These are phyloP conservation scores for Rhizomucor miehei DNA, from an alignment of 371 early-diverging fungal species.

Conservation along the genomic window DNA sequence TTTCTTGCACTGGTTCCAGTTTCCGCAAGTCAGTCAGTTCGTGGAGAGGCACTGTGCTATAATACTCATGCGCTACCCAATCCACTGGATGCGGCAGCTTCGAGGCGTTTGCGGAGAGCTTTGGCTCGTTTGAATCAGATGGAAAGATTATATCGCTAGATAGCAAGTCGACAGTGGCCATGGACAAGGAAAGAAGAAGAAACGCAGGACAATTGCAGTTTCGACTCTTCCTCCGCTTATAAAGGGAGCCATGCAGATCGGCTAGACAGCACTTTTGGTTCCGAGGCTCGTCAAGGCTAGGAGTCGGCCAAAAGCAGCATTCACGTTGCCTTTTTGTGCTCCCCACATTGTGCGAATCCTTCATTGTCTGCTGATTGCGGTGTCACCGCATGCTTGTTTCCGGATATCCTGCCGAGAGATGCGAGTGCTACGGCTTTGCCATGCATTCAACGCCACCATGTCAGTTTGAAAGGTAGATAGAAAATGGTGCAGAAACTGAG, in stretches of 20 bases:
- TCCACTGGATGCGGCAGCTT: constrained; percentile 28
- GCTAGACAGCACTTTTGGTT: neutral
- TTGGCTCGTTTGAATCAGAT: constrained; percentile 34
- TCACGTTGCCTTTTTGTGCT: too few relatives aligned
- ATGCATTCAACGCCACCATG: too few relatives aligned
- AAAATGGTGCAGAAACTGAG: too few relatives aligned
- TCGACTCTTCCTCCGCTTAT: too few relatives aligned
- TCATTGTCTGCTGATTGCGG: too few relatives aligned
- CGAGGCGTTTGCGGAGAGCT: constrained; percentile 23
- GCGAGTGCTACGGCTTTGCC: too few relatives aligned
- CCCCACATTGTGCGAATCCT: too few relatives aligned
- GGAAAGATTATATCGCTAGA: constrained; percentile 44
- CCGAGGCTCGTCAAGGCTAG: too few relatives aligned
- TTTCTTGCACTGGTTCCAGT: constrained; percentile 8
- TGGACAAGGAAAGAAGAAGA: constrained; percentile 5
- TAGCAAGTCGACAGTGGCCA: constrained; percentile 17
- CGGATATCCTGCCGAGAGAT: too few relatives aligned
- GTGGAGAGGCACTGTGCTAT: constrained; percentile 19
- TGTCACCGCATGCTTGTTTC: too few relatives aligned
- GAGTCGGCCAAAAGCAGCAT: too few relatives aligned
- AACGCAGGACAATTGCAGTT: neutral
- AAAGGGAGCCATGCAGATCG: neutral
- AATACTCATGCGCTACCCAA: constrained; percentile 38
- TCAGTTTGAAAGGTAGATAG: too few relatives aligned
- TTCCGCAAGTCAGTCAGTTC: constrained; percentile 10